Conservation (phyloP, 139 green algal genomes). For the Chlamydomonas sp. region DNA sequence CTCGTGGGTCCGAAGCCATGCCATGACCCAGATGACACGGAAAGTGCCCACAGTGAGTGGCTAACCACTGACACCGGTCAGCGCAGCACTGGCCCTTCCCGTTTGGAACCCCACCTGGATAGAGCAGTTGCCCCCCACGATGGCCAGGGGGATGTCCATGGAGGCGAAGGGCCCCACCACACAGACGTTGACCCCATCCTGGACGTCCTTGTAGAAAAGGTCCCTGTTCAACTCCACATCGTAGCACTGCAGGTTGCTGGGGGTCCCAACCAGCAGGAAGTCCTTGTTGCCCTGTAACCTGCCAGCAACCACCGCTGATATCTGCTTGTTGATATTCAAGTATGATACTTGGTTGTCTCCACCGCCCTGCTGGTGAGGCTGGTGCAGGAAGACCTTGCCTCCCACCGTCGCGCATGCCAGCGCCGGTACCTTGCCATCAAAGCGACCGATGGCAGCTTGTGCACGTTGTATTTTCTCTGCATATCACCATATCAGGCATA, state of each 20-base stretch:
- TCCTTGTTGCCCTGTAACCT: conserved; percentile 49
- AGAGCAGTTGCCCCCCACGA: conserved; percentile 80
- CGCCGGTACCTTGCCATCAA: conserved; percentile 61
- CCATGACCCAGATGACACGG: too few relatives aligned
- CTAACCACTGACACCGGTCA: too few relatives aligned
- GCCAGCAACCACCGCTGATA: conserved; percentile 66
- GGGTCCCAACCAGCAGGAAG: conserved; percentile 70
- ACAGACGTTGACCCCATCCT: conserved; percentile 65
- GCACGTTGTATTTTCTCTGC: conserved; percentile 62
- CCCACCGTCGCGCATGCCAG: conserved; percentile 68
- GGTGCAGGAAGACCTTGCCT: conserved; percentile 81
- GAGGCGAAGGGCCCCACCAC: conserved; percentile 52
- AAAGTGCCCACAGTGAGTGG: too few relatives aligned
- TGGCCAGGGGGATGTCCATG: conserved; percentile 44
- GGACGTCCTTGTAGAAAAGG: conserved; percentile 81
- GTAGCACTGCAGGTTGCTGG: conserved; percentile 69
- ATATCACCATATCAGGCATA: background rate
- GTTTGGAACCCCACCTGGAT: conserved; percentile 50
- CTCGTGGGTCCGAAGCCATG: background rate
- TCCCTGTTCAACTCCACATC: conserved; percentile 73
- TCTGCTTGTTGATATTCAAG: conserved; percentile 82
- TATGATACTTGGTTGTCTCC: conserved; percentile 58
- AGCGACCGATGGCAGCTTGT: conserved; percentile 65
- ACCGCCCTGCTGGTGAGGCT: conserved; percentile 60
- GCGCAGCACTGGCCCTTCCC: background rate